Conservation (phyloP, 345 rosid species). For the Corchorus olitorius region DNA sequence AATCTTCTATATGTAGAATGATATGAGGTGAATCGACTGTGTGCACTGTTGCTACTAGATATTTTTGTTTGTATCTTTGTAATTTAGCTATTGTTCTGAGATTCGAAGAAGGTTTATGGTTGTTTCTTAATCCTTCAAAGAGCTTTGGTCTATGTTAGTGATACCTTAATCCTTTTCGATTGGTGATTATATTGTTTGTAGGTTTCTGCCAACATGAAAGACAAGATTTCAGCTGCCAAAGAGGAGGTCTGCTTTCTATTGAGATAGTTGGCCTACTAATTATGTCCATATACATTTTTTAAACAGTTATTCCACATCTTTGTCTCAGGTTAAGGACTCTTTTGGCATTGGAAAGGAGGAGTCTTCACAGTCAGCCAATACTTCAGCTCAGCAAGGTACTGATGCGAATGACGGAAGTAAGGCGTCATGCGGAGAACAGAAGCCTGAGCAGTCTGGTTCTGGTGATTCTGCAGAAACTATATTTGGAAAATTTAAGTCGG, state of each 20-base stretch:
- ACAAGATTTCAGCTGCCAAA: conserved; percentile 74
- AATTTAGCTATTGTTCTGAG: not conserved
- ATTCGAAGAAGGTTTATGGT: not conserved
- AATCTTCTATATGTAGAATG: not conserved
- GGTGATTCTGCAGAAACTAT: conserved; percentile 53
- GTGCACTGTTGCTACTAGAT: not conserved
- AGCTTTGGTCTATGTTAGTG: not conserved
- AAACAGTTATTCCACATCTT: conserved; percentile 10
- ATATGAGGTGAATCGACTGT: not conserved
- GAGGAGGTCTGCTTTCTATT: conserved; percentile 66
- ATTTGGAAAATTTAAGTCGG: conserved; percentile 66
- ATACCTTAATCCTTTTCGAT: conserved; percentile 10
- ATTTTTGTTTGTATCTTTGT: not conserved
- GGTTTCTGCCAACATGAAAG: conserved; percentile 84
- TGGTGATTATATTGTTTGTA: conserved; percentile 29
- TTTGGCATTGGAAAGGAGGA: conserved; percentile 59
- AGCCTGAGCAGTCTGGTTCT: conserved; percentile 46
- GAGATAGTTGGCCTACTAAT: conserved; percentile 18
- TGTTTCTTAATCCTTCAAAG: conserved; percentile 2
- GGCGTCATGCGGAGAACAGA: conserved; percentile 50
- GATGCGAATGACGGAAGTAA: conserved; percentile 37
- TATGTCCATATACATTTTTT: not conserved
- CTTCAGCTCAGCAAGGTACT: conserved; percentile 45
- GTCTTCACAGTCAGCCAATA: conserved; percentile 40
- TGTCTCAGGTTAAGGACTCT: conserved; percentile 73